phyloP scores from a whole-genome alignment of 306 rosid genomes.

The Spatholobus suberectus region DNA sequence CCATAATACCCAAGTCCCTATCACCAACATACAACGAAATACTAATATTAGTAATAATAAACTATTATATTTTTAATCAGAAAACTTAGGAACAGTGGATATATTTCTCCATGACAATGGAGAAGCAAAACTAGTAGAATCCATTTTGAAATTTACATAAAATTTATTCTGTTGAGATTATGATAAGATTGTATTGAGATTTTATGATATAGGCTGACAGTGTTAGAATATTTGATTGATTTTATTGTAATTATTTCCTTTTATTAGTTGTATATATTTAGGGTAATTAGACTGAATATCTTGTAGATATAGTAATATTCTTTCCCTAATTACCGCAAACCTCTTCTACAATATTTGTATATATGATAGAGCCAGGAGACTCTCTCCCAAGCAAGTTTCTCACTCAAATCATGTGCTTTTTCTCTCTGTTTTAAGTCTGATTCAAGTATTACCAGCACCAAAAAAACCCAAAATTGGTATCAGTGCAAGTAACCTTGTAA shows the following conservation, averaged over 20 bases:
- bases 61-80: background rate
- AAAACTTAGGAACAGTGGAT: background rate
- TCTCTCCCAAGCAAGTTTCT: background rate
- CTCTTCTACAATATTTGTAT: background rate
- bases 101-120: background rate
- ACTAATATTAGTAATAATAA: background rate
- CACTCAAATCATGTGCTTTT: background rate
- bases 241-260: background rate
- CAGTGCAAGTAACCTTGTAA: slow-evolving; percentile 23
- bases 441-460: background rate
- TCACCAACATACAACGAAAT: background rate
- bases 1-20: too few relatives aligned
- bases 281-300: background rate
- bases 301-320: background rate
- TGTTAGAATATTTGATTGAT: background rate
- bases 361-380: background rate
- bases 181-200: background rate
- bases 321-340: background rate
- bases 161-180: background rate
- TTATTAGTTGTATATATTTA: background rate
- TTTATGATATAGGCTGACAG: background rate
- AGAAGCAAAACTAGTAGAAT: background rate
- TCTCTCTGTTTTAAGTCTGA: background rate
- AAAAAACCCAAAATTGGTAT: background rate
- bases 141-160: background rate